phyloP scores from a whole-genome alignment of 2,329 filamentous ascomycete genomes.

The Aurifilum marmelostoma region DNA sequence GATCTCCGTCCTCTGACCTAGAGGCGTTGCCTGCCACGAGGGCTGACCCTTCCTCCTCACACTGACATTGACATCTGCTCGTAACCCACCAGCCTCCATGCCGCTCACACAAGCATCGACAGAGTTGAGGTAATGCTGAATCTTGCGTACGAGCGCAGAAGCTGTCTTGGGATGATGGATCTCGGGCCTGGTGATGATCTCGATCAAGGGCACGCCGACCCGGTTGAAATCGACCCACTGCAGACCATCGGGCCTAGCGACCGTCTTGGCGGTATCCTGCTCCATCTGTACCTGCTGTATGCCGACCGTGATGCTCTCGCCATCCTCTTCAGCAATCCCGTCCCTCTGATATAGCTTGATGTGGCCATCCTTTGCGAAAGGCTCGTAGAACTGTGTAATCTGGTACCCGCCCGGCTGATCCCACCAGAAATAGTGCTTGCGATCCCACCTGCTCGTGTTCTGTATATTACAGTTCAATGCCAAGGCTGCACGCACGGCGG shows the following conservation, averaged over 20 bases:
- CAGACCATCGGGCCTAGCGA: constrained; percentile 71
- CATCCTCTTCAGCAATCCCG: constrained; percentile 76
- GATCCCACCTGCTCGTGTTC: constrained; percentile 79
- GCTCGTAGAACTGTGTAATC: constrained; percentile 92
- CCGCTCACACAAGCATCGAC: constrained; percentile 87
- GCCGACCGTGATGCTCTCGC: constrained; percentile 70
- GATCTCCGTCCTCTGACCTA: constrained; percentile 93
- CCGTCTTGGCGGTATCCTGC: constrained; percentile 95
- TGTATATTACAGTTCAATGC: constrained; percentile 82
- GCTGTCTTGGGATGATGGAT: constrained; percentile 87
- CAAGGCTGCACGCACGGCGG: constrained; percentile 86
- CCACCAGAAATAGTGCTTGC: constrained; percentile 99
- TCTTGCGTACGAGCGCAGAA: constrained; percentile 84
- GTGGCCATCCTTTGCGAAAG: constrained; percentile 69
- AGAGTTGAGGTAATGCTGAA: constrained; percentile 77
- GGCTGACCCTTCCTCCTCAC: constrained; percentile 63
- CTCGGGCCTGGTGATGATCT: constrained; percentile 91
- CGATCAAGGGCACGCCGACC: constrained; percentile 86
- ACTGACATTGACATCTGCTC: constrained; percentile 95
- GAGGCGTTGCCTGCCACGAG: constrained; percentile 34
- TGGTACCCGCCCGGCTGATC: constrained; percentile 97
- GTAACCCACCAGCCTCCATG: constrained; percentile 89
- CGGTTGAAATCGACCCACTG: constrained; percentile 93
- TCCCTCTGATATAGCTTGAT: constrained; percentile 75
- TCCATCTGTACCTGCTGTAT: constrained; percentile 97